These are phyloP conservation scores for Dittrichia graveolens DNA, from an alignment of 129 eudicot genomes.

Conservation along the genomic window DNA sequence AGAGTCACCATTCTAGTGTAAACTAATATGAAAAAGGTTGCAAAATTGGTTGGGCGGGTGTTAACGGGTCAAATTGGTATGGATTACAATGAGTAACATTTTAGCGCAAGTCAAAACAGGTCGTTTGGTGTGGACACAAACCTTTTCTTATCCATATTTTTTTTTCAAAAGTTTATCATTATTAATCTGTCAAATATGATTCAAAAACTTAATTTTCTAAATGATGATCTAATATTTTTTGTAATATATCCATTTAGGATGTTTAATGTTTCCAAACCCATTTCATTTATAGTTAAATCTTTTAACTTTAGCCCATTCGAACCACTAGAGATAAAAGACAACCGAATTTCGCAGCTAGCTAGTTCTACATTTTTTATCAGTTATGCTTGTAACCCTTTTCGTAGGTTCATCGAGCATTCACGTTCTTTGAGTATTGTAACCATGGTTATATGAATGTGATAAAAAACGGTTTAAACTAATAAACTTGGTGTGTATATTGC, in stretches of 20 bases:
- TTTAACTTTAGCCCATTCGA: not conserved
- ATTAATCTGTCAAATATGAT: not conserved
- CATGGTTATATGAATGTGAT: not conserved
- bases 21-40: not conserved
- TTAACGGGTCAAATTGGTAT: too few species aligned
- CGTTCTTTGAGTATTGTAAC: too few species aligned
- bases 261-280: not conserved
- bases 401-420: too few species aligned
- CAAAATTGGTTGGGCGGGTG: not conserved
- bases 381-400: too few species aligned
- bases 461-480: not conserved
- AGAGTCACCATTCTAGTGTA: not conserved
- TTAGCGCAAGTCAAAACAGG: too few species aligned
- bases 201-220: not conserved
- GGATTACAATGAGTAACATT: too few species aligned
- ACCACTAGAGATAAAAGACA: not conserved
- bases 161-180: not conserved
- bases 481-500: conserved; percentile 6
- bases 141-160: not conserved
- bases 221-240: not conserved
- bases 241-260: not conserved
- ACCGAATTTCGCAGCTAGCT: not conserved
- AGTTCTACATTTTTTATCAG: too few species aligned
- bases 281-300: not conserved
- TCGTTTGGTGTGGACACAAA: not conserved